phyloP scores from a whole-genome alignment of 1,284 basidiomycete genomes.

The Coniferiporia sulphurascens region DNA sequence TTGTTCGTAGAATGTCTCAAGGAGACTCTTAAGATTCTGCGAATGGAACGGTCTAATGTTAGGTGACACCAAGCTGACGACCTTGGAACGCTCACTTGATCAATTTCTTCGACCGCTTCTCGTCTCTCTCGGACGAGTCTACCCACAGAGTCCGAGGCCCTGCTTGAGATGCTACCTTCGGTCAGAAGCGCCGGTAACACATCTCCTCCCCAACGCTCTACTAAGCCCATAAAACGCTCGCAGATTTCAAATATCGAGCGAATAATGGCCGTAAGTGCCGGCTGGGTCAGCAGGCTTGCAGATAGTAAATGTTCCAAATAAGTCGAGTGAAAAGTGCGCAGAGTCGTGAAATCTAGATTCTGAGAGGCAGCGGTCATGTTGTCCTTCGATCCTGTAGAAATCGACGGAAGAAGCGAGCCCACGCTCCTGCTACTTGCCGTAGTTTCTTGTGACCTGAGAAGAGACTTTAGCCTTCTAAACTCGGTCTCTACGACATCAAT shows the following conservation, averaged over 20 bases:
- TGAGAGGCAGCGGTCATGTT: conserved; percentile 21
- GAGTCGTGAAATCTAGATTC: conserved; percentile 75
- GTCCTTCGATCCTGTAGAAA: neutral
- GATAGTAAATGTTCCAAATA: conserved; percentile 79
- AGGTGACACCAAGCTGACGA: conserved; percentile 12
- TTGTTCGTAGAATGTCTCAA: conserved; percentile 75
- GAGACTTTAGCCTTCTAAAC: conserved; percentile 60
- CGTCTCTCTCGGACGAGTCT: conserved; percentile 67
- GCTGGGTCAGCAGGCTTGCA: conserved; percentile 73
- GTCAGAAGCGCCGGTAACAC: conserved; percentile 78
- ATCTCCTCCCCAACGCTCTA: conserved; percentile 91
- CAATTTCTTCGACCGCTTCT: conserved; percentile 63
- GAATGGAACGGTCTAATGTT: neutral
- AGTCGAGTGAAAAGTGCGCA: conserved; percentile 73
- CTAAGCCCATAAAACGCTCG: conserved; percentile 76
- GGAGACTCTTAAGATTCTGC: conserved; percentile 55
- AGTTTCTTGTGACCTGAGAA: conserved; percentile 33
- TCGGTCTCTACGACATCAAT: conserved; percentile 87
- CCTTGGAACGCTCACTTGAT: conserved; percentile 48
- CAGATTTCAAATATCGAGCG: conserved; percentile 76
- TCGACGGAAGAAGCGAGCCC: neutral
- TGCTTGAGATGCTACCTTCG: conserved; percentile 62
- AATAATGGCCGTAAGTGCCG: conserved; percentile 56
- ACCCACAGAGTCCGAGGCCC: conserved; percentile 54
- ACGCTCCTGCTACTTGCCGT: neutral